Base-by-base conservation (phyloP, 73 alveolate genomes). In the Paramecium sexaurelia region DNA sequence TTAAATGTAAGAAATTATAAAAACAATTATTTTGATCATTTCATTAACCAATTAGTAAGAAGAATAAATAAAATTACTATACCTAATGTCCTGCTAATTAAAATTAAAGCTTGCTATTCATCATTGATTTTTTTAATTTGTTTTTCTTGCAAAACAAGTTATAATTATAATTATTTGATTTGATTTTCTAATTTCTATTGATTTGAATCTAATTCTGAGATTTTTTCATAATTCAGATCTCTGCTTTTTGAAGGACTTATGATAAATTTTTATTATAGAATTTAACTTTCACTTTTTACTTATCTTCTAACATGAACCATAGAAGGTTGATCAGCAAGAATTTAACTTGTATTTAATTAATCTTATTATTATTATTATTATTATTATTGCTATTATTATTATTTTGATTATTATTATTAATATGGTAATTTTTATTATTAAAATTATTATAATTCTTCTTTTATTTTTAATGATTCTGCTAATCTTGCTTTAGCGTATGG, bases 11-110 rank as follows among this genome's bases (percentile, higher is more conserved):
- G 33, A 51, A 51, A 51, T 51, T 51, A n/a, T 17, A 51, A 47
- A 51, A 51, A 45, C 1, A 45, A 6, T 45, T 10, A 17, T n/a
- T 19, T 35, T 35, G 6, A 61, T 61, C 83, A 61, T 61, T 61
- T 61, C 83, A 71, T 71, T 27, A 71, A 10, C 86, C 86, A 71
- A 71, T 71, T 71, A 32, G 56, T 71, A 11, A 71, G 17, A n/a
- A 71, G 43, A 33, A 71, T 35, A 35, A 71, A 71, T 5, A 71
- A 36, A 7, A 32, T 35, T 20, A 71, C 56, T n/a, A 37, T 37
- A 5, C 55, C 86, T 27, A 32, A 36, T 27, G 56, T 71, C 35
- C 86, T 71, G 24, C 57, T 71, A 4, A 71, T 71, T 11, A 35
- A 37, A 32, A 71, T 71, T 35, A 71, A 37, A 27, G 86, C 56